A percentile compares a stretch with the other conserved stretches of the same genome.
These are phyloP conservation scores for Umbelopsis vinacea DNA, from an alignment of 192 early-diverging fungal species.

Conservation along the genomic window DNA sequence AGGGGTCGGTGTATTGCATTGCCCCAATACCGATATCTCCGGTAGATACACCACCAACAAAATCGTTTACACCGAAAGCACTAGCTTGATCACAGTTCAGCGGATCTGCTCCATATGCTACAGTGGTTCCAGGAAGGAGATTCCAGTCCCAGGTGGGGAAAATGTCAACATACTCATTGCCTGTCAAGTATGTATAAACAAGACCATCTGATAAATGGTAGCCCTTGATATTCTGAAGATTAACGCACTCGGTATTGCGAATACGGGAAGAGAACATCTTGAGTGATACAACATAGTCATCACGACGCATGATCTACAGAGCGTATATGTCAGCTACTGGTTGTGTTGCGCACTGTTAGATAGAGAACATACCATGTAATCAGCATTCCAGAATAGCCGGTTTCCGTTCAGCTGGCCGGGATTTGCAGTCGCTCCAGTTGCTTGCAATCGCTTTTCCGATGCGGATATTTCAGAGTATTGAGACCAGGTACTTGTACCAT, in stretches of 20 bases:
- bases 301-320: constrained; percentile 27
- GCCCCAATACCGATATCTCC: constrained; percentile 31
- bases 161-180: constrained; percentile 34
- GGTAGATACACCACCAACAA: constrained; percentile 35
- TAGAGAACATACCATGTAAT: constrained; percentile 11
- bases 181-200: constrained; percentile 31
- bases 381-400: constrained; percentile 17
- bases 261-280: constrained; percentile 38
- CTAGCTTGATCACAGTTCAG: constrained; percentile 29
- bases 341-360: neutral
- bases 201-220: constrained; percentile 38
- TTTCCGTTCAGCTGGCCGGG: constrained; percentile 18
- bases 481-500: constrained; percentile 25
- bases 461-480: constrained; percentile 4
- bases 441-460: constrained; percentile 10
- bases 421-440: constrained; percentile 16
- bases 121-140: constrained; percentile 36
- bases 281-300: constrained; percentile 25
- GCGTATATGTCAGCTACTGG: neutral
- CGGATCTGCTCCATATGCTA: constrained; percentile 24
- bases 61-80: constrained; percentile 22
- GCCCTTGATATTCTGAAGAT: constrained; percentile 32
- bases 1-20: constrained; percentile 36
- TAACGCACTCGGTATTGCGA: constrained; percentile 33
- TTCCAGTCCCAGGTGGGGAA: constrained; percentile 41